Conservation (phyloP, 371 early-diverging fungal species). For the Rhizopus stolonifer region DNA sequence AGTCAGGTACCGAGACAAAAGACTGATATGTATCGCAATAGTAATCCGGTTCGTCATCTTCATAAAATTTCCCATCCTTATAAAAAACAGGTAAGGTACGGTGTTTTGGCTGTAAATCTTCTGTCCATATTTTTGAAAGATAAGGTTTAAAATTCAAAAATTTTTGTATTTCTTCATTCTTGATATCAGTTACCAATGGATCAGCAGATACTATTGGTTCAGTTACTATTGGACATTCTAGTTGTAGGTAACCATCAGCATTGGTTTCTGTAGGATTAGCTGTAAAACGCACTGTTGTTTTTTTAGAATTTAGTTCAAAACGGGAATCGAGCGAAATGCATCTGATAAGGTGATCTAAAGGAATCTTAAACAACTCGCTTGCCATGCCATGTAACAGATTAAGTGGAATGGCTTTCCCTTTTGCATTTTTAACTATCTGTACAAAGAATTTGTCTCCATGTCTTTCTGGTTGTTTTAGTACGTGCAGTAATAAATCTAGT, state of each 20-base stretch:
- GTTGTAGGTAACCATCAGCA: slow-evolving; percentile 13
- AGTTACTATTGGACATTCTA: not conserved
- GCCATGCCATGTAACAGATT: slow-evolving; percentile 18
- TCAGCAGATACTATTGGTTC: too few species aligned
- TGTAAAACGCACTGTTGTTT: slow-evolving; percentile 3
- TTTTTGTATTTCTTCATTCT: not conserved
- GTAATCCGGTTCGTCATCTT: slow-evolving; percentile 11
- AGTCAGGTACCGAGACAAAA: slow-evolving; percentile 9
- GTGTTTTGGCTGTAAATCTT: not conserved
- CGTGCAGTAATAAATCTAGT: slow-evolving; percentile 2
- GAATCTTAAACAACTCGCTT: slow-evolving; percentile 9
- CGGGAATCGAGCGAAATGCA: slow-evolving; percentile 13
- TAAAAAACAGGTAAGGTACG: slow-evolving; percentile 16
- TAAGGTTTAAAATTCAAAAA: not conserved
- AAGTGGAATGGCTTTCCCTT: slow-evolving; percentile 17
- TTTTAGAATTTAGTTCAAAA: slow-evolving; percentile 12
- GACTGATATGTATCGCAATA: slow-evolving; percentile 1
- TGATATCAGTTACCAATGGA: not conserved
- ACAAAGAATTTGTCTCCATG: slow-evolving; percentile 17
- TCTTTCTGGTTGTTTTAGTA: slow-evolving; percentile 11
- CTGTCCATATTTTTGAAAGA: not conserved
- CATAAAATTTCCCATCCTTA: slow-evolving; percentile 26
- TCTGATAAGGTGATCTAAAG: slow-evolving; percentile 17
- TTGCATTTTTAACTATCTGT: slow-evolving; percentile 8
- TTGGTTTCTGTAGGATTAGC: slow-evolving; percentile 12